Base-by-base conservation (phyloP, 345 rosid species). In the Eutrema yunnanense region DNA sequence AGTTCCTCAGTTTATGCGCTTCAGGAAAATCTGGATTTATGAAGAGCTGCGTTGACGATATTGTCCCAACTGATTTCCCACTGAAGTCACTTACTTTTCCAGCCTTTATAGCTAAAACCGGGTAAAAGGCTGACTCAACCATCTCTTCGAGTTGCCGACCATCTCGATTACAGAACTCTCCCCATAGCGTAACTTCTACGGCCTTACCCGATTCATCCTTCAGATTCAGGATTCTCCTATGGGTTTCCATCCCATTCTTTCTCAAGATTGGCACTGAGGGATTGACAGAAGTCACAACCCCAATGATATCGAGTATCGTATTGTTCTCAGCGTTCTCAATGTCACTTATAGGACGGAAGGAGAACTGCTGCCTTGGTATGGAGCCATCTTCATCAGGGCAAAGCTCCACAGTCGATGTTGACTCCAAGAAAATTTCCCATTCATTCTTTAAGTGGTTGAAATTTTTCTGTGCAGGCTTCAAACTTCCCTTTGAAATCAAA, bases 221-320 rank as follows among this genome's bases (percentile, higher is more conserved):
- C 61, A 93, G 77, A 81, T 82, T 87, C 78, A 93, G 73, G 81
- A 73, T 72, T 76, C 92, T 83, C 87, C 93, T 84, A 82, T 90
- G 97, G 47, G 98, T 93, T 86, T 93, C 98, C 96, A 87, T 84
- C 26, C 97, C 98, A 71, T 93, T 93, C 86, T 93, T 93, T 77
- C 93, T 90, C 83, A 87, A 57, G 68, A 88, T 86, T 44, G 97
- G 85, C 63, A 92, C 88, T 2, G 95, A 85, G 48, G 95, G 95
- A 65, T 88, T 88, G 62, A 90, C 89, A 58, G 88, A 84, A 75
- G 78, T 81, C 74, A 90, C 96, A 47, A 88, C 73, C 59, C 92
- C 96, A 73, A 90, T 84, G 54, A 87, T 76, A 85, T 90, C 98
- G 47, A 88, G 47, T 81, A 90, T 86, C 51, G 96, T 70, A 72